A percentile compares a stretch with the other conserved stretches of the same genome.
Conservation (phyloP, 768 basidiomycete species). For the Auricularia cornea region DNA sequence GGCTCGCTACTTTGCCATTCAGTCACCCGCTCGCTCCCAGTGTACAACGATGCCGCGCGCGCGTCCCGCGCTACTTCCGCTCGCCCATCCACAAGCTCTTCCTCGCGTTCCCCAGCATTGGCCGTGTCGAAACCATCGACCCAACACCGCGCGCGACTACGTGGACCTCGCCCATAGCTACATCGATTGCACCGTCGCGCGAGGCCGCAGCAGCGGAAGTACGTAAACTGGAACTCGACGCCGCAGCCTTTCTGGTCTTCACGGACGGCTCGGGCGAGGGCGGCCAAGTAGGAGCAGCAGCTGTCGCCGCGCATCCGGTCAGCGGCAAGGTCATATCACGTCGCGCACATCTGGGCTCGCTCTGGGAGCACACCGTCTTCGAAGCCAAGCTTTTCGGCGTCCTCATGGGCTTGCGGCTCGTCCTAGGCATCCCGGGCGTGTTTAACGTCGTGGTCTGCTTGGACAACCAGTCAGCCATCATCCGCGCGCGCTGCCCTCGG, state of each 20-base stretch:
- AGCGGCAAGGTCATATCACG: not conserved
- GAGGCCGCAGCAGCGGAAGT: not conserved
- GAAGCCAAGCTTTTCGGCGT: not conserved
- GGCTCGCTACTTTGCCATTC: not conserved
- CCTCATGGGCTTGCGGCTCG: not conserved
- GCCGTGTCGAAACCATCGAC: not conserved
- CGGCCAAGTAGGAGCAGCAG: not conserved
- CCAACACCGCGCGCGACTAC: not conserved
- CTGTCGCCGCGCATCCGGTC: not conserved
- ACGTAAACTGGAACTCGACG: not conserved
- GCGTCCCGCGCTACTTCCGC: not conserved
- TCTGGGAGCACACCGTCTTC: not conserved
- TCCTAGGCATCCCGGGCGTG: not conserved
- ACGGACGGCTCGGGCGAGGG: not conserved
- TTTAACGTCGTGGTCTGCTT: not conserved
- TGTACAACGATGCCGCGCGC: not conserved
- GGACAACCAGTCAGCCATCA: conserved; percentile 2
- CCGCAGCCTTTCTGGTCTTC: not conserved
- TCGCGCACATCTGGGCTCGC: not conserved
- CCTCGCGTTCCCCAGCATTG: not conserved
- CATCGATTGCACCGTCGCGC: not conserved
- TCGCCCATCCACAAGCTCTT: not conserved
- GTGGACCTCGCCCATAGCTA: not conserved
- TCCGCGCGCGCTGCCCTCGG: not conserved
- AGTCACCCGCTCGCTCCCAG: not conserved